Base-by-base conservation (phyloP, 192 early-diverging fungal species). In the Backusella sp. region DNA sequence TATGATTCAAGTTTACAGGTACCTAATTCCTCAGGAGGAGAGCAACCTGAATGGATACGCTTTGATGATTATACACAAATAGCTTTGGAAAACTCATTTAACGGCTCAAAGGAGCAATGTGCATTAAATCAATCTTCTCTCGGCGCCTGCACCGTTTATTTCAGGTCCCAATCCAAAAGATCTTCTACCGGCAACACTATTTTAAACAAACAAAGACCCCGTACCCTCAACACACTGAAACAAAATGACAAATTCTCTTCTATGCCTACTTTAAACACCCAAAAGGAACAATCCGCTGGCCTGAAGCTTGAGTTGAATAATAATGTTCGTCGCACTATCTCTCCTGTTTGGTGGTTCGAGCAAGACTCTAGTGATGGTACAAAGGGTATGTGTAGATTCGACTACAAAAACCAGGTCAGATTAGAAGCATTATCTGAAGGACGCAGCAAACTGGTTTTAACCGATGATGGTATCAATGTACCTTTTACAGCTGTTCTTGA, bases 331-430 rank as follows among this genome's bases (percentile, higher is more conserved):
- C 72, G 80, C 4, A 71, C 73, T 0, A 68, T 77, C 6, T 69
- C 70, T 15, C 80, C 80, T 15, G 72, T 77, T 0, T 80, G 79
- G 79, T 70, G 80, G 72, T 81, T 70, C 53, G 72, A 77, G 21
- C 59, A 81, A 9, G 80, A 77, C 32, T 44, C 12, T 32, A 21
- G 11, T 21, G 73, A 79, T 74, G 77, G 77, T 17, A 21, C 67
- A 46, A 81, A 81, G 62, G 69, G 76, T 6, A 77, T 77, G 80
- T 68, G 68, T 35, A 68, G 76, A 62, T 77, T 81, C 66, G 76
- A 77, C 12, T 35, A 67, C 34, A 81, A 66, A 34, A 81, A 81
- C 59, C 80, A 81, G 52, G 76, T 77, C 4, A 69, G 80, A 35
- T 41, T 81, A 42, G 80, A 81, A 46, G 77, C 77, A 23, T 56